A percentile compares a stretch with the other conserved stretches of the same genome.
Evolutionary conservation across 768 basidiomycete species (phyloP).

Genomic region (Leucocoprinus birnbaumii): DNA sequence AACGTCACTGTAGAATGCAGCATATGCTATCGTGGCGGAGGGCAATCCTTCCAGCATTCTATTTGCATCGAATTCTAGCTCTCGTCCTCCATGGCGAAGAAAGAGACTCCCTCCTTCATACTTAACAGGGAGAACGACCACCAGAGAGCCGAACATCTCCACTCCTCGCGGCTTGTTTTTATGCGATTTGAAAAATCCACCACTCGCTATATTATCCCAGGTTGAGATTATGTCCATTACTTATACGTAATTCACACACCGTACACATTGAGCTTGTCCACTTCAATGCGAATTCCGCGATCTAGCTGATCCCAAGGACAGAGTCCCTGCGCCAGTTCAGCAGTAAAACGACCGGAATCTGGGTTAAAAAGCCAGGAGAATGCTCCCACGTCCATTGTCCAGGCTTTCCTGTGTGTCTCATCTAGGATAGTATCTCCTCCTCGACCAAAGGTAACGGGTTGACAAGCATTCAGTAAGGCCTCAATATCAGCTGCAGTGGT

Average conservation of each 20-base stretch:
- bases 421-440: constrained; percentile 23
- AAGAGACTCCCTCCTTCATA: constrained; percentile 43
- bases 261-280: constrained; percentile 37
- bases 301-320: constrained; percentile 14
- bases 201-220: constrained; percentile 25
- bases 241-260: constrained; percentile 18
- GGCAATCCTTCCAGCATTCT: constrained; percentile 28
- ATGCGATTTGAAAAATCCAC: constrained; percentile 48
- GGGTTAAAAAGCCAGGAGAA: constrained; percentile 20
- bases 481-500: constrained; percentile 9
- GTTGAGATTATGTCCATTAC: not conserved
- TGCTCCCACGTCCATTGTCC: constrained; percentile 18
- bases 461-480: constrained; percentile 17
- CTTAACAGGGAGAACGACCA: constrained; percentile 43
- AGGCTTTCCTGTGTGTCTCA: constrained; percentile 24
- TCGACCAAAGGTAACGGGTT: constrained; percentile 23
- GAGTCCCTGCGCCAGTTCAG: constrained; percentile 13
- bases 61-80: constrained; percentile 27
- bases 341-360: constrained; percentile 11
- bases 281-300: constrained; percentile 21
- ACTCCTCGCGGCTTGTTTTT: constrained; percentile 43
- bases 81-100: constrained; percentile 27
- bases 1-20: constrained; percentile 36
- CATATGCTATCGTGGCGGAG: constrained; percentile 22
- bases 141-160: constrained; percentile 50